Percentiles rank a stretch among this genome's conserved stretches.
Conservation (phyloP, 2,329 filamentous ascomycete genomes). For the Pseudogymnoascus sp. region DNA sequence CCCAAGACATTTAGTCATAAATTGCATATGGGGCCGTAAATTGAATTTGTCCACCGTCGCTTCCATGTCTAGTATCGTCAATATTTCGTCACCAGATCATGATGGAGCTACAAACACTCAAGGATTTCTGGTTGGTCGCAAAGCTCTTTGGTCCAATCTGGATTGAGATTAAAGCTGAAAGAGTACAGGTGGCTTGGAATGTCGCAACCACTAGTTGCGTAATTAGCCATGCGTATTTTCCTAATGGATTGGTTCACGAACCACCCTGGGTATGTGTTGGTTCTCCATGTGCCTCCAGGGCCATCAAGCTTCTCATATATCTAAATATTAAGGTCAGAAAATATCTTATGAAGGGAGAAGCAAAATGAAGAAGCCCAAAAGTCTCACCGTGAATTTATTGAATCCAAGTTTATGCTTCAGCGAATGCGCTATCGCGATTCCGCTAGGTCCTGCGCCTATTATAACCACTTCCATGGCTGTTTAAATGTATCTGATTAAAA, state of each 20-base stretch:
- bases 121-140: conserved; percentile 13
- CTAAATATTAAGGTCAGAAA: neutral
- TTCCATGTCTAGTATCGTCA: conserved; percentile 20
- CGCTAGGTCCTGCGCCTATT: conserved; percentile 28
- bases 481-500: neutral
- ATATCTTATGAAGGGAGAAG: neutral
- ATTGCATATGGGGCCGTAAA: conserved; percentile 22
- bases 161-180: conserved; percentile 34
- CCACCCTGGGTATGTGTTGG: conserved; percentile 28
- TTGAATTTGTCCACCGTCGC: conserved; percentile 28
- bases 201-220: conserved; percentile 19
- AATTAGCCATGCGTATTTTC: neutral
- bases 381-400: conserved; percentile 20
- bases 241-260: conserved; percentile 8
- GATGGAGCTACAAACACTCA: conserved; percentile 2
- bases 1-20: conserved; percentile 18
- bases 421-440: conserved; percentile 28
- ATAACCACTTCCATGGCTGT: conserved; percentile 22
- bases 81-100: neutral
- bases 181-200: conserved; percentile 34
- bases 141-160: conserved; percentile 31
- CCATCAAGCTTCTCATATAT: conserved; percentile 28
- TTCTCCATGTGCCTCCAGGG: conserved; percentile 26
- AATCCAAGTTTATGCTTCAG: conserved; percentile 27
- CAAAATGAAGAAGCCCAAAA: neutral